Percentiles rank a stretch among this genome's conserved stretches.
Conservation (phyloP, 805 yeast species). For the Kurtzmaniella cleridarum region DNA sequence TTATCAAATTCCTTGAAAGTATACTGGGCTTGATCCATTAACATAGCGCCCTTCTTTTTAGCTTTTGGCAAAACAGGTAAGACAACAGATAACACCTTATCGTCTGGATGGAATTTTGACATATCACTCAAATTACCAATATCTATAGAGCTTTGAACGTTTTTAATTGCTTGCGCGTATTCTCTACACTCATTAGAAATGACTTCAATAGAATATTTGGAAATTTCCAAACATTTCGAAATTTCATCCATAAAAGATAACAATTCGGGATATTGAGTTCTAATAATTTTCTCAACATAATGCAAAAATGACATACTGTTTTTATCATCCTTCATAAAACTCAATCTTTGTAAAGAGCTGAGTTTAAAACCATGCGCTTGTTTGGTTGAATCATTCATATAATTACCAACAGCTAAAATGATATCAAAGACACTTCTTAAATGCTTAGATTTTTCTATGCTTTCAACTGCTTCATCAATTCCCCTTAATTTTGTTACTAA, state of each 20-base stretch:
- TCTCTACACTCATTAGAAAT: constrained; percentile 56
- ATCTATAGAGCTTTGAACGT: constrained; percentile 49
- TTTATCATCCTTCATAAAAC: constrained; percentile 66
- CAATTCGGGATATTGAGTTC: constrained; percentile 61
- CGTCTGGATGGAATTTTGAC: constrained; percentile 61
- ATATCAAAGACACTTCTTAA: constrained; percentile 57
- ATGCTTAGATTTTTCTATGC: constrained; percentile 46
- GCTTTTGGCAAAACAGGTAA: constrained; percentile 52
- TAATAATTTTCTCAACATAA: constrained; percentile 64
- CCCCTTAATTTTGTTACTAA: constrained; percentile 48
- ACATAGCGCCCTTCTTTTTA: constrained; percentile 43
- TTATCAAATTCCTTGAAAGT: constrained; percentile 51
- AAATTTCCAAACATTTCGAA: constrained; percentile 44
- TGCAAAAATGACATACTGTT: constrained; percentile 69
- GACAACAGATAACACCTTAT: constrained; percentile 50
- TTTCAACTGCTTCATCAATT: constrained; percentile 55
- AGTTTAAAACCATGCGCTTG: constrained; percentile 68
- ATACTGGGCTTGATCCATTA: constrained; percentile 45
- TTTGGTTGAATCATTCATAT: constrained; percentile 68
- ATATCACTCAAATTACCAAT: constrained; percentile 63
- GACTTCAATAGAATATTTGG: constrained; percentile 60
- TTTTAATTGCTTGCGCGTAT: constrained; percentile 44
- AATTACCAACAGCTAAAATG: constrained; percentile 70
- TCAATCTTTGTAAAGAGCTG: constrained; percentile 61
- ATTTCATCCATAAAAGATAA: constrained; percentile 59